Evolutionary conservation across 345 rosid species (phyloP), one percentile per base, ranked within the genome.

Genomic region (Murraya koenigii): DNA sequence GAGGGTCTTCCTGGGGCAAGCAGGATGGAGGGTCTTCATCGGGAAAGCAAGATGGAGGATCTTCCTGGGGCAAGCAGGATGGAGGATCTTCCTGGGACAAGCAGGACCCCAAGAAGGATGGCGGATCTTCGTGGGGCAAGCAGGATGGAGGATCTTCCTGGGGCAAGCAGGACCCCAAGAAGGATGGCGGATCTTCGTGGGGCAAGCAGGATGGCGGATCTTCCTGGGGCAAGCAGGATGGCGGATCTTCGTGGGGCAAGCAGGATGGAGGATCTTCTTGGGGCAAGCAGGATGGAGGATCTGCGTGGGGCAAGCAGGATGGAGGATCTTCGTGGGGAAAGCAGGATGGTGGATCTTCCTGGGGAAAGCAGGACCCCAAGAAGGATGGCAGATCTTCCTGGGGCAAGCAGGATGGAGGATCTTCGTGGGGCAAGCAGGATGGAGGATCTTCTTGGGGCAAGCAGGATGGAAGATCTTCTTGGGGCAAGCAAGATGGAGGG

Each of bases 281-380:
- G 32, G 32, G 32, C 1, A 30, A 30, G 32, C 32, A 77, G 65
- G 87, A 78, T 76, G 84, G 73, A 23, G 82, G 80, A 3, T 84
- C 84, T 41, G 33, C 81, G 14, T 81, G 85, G 82, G 65, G 55
- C 33, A 82, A 83, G 72, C 73, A 74, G 70, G 83, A 59, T 33
- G 72, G 66, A 6, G 83, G 76, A 4, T 52, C 69, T 39, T 65
- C 83, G 0, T 72, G 76, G 74, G 65, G 75, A 22, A 72, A 56
- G 2, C 30, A 35, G 11, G 63, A 59, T 8, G 30, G 63, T 8
- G 30, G 25, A 20, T 59, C 63, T 22, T 59, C 63, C 7, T 23
- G 63, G 63, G 4, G 63, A 13, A 23, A 59, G 10, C 63, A 59
- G 3, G 33, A 23, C n/a, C n/a, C n/a, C n/a, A n/a, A n/a, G n/a